Base-by-base conservation (phyloP, 73 alveolate species). In the Breviolum minutum region DNA sequence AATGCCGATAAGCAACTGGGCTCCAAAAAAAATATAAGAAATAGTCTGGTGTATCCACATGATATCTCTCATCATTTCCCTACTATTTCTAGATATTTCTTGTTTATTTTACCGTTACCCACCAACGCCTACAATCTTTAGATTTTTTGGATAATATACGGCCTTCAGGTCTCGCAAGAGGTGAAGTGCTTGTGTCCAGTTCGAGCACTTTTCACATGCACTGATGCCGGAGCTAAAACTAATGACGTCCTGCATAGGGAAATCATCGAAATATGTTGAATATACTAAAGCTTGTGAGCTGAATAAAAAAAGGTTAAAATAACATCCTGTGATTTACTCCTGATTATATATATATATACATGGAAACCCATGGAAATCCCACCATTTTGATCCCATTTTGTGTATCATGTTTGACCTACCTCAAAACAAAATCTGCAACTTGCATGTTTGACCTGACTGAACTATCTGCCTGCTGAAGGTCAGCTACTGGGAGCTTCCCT, bases 141-240 rank as follows among this genome's bases (percentile, higher is more conserved):
- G 27, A 73, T 0, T 26, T 9, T 4, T 16, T 73, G 54, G 54
- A 73, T 7, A 14, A 19, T 1, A 8, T 24, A 20, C 13, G 32
- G 62, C 86, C 86, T 77, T 77, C 27, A 77, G 16, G 86, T n/a
- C 62, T 8, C 62, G 86, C 86, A 77, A 29, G 63, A 77, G 63
- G 6, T 77, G 86, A n/a, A 81, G 32, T 54, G 90, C 90, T 30
- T 12, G 27, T 12, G 68, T 14, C 93, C 93, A 84, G 10, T 60
- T 62, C 27, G 60, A 24, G 60, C 77, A 60, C 66, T 84, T 84
- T 74, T 84, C 74, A 22, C 93, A 84, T 9, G 93, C 93, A 61
- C 93, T 84, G 76, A 84, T 84, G 60, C 71, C 74, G 12, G 93
- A 71, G 60, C 93, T 84, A 26, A 61, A 61, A 6, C 62, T 24